phyloP scores from a whole-genome alignment of 345 rosid genomes.

The Aegle marmelos region DNA sequence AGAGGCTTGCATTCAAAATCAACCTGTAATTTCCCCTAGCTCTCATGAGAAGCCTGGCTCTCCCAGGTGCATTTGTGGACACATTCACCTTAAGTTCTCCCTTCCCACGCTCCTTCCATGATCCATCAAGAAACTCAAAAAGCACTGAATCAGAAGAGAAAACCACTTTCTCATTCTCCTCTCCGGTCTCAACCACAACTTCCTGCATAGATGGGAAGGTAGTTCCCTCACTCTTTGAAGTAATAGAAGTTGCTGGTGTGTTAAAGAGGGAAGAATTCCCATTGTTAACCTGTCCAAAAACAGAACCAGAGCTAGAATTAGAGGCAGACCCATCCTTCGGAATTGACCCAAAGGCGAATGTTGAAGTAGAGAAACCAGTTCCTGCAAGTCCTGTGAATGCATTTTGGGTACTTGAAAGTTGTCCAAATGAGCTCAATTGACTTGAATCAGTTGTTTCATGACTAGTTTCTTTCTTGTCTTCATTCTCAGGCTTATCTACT shows the following conservation, averaged over 20 bases:
- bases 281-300: conserved; percentile 51
- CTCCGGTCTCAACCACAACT: conserved; percentile 86
- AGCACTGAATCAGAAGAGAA: conserved; percentile 75
- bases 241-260: conserved; percentile 42
- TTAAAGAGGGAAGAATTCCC: conserved; percentile 62
- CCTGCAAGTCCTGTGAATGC: conserved; percentile 95
- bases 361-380: conserved; percentile 67
- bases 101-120: conserved; percentile 99
- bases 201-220: conserved; percentile 70
- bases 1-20: conserved; percentile 85
- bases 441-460: conserved; percentile 38
- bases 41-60: conserved; percentile 84
- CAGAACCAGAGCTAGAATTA: conserved; percentile 34
- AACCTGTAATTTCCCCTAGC: conserved; percentile 86
- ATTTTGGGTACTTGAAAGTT: conserved; percentile 90
- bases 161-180: conserved; percentile 78
- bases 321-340: conserved; percentile 51
- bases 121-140: conserved; percentile 68
- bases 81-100: conserved; percentile 90
- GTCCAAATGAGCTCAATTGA: conserved; percentile 77
- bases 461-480: conserved; percentile 33
- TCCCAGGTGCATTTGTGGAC: conserved; percentile 46
- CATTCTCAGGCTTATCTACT: conserved; percentile 32
- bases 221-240: conserved; percentile 59
- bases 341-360: conserved; percentile 67